Evolutionary conservation across 1,139 yeast species (phyloP).

Genomic region (Blastobotrys arbuscula): DNA sequence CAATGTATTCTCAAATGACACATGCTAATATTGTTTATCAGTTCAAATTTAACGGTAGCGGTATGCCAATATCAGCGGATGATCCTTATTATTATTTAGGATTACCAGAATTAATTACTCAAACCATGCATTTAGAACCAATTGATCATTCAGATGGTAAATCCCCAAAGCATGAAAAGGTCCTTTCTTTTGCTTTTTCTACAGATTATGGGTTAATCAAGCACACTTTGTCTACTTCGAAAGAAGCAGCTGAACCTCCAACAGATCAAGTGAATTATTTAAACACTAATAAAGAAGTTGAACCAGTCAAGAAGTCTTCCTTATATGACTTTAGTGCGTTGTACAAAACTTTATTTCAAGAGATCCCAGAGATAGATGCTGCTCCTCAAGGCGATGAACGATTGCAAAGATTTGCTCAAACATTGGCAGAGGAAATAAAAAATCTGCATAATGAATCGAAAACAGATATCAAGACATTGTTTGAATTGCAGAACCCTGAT

Average conservation of each 20-base stretch:
- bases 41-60: constrained; percentile 38
- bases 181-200: constrained; percentile 15
- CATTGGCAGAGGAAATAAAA: constrained; percentile 15
- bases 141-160: constrained; percentile 1
- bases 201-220: constrained; percentile 27
- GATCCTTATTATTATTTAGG: constrained; percentile 36
- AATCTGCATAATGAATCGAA: constrained; percentile 15
- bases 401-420: constrained; percentile 11
- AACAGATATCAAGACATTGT: constrained; percentile 13
- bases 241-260: too few species aligned
- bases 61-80: constrained; percentile 38
- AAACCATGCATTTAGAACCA: constrained; percentile 13
- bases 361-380: not conserved
- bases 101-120: constrained; percentile 18
- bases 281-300: too few species aligned
- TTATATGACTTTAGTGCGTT: constrained; percentile 16
- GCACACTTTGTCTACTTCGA: constrained; percentile 15
- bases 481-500: constrained; percentile 14
- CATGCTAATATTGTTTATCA: constrained; percentile 42
- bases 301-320: too few species aligned
- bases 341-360: constrained; percentile 14
- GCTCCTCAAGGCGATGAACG: constrained; percentile 4
- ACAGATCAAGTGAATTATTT: too few species aligned
- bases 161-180: not conserved
- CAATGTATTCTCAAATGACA: constrained; percentile 40